These are phyloP conservation scores for Penicillium sp. DNA, from an alignment of 2,329 filamentous ascomycete genomes.

Conservation along the genomic window DNA sequence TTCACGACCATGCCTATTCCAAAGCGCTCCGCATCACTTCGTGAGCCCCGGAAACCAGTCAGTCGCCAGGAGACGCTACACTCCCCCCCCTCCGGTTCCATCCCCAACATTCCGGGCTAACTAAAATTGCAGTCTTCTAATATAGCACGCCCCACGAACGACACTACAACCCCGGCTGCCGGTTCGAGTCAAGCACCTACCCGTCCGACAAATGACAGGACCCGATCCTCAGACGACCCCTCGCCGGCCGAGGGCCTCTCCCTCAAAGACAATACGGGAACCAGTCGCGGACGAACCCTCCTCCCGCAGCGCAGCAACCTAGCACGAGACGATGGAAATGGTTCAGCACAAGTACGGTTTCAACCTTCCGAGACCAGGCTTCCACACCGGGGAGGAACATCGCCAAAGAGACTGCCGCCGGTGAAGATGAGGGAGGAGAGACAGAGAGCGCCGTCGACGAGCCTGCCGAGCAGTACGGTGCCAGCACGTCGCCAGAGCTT, in stretches of 20 bases:
- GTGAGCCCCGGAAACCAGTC: constrained; percentile 40
- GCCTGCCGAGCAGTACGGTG: neutral
- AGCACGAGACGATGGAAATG: constrained; percentile 26
- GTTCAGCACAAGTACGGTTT: constrained; percentile 21
- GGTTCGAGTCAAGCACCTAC: constrained; percentile 19
- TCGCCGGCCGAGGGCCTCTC: constrained; percentile 19
- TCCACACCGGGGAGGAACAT: constrained; percentile 24
- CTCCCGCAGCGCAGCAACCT: constrained; percentile 36
- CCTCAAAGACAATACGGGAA: constrained; percentile 24
- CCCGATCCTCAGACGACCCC: constrained; percentile 14
- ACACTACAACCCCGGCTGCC: constrained; percentile 19
- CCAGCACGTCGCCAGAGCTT: constrained; percentile 37
- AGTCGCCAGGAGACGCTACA: constrained; percentile 17
- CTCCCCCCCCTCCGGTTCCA: constrained; percentile 14
- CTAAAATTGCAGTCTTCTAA: constrained; percentile 26
- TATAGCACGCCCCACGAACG: constrained; percentile 27
- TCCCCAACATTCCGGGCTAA: constrained; percentile 23
- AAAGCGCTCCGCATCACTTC: constrained; percentile 42
- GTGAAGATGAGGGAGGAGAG: constrained; percentile 12
- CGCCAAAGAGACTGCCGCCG: constrained; percentile 20
- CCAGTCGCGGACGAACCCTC: constrained; percentile 35
- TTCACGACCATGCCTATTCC: constrained; percentile 44
- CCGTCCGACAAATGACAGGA: constrained; percentile 18
- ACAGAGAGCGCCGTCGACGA: constrained; percentile 10
- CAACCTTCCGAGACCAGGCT: constrained; percentile 26